phyloP scores from a whole-genome alignment of 768 basidiomycete species.

The Macrolepiota albuminosa region DNA sequence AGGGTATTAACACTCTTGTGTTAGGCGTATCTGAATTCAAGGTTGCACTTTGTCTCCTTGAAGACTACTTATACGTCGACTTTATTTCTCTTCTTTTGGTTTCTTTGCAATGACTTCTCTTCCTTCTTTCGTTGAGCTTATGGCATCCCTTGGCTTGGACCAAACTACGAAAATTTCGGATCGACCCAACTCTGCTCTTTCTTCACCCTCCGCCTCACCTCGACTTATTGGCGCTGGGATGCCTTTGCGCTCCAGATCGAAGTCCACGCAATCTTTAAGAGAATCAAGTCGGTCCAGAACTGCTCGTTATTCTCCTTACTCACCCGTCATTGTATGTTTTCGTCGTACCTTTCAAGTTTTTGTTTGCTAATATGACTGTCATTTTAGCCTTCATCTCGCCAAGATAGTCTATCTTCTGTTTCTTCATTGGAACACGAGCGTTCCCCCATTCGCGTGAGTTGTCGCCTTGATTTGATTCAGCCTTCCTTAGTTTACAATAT shows the following conservation, averaged over 20 bases:
- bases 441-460: conserved; percentile 30
- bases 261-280: conserved; percentile 40
- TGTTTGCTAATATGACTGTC: not conserved
- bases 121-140: conserved; percentile 85
- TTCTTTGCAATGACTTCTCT: conserved; percentile 56
- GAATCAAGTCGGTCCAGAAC: conserved; percentile 34
- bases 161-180: conserved; percentile 25
- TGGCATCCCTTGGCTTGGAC: conserved; percentile 77
- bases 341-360: not conserved
- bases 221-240: conserved; percentile 27
- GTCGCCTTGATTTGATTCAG: not conserved
- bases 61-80: conserved; percentile 17
- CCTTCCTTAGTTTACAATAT: not conserved
- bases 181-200: conserved; percentile 39
- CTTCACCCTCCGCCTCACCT: conserved; percentile 37
- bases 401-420: conserved; percentile 43
- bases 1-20: conserved; percentile 35
- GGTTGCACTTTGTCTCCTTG: conserved; percentile 28
- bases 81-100: conserved; percentile 26
- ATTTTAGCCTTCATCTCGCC: conserved; percentile 35
- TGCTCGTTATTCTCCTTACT: conserved; percentile 49
- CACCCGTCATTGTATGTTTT: conserved; percentile 32
- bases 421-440: conserved; percentile 36
- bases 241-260: conserved; percentile 34
- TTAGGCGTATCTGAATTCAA: conserved; percentile 21